Evolutionary conservation across 805 yeast genomes (phyloP), one percentile per base, ranked within the genome.

Genomic region (Teunomyces stri): DNA sequence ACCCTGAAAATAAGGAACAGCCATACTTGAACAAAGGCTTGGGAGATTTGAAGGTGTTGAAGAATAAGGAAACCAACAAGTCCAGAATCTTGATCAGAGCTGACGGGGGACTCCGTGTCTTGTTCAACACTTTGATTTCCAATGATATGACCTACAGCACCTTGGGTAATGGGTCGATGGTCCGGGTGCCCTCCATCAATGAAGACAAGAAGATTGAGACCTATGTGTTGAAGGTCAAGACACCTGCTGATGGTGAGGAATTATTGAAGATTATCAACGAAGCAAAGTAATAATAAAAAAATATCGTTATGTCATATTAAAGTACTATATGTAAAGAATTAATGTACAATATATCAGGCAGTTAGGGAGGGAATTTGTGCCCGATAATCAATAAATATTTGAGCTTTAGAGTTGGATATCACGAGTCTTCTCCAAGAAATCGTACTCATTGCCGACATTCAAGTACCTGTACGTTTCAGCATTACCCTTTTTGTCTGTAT

Each of bases 101-200:
- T 0, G 98, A 91, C 47, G 97, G 96, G 25, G 83, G 89, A 34
- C 85, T 86, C 34, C 79, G 96, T 56, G 83, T 90, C 12, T 65
- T 92, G 40, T 67, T 92, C 50, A 92, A 92, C 62, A 72, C 82
- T 11, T 66, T 74, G n/a, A 65, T 90, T 9, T 70, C 79, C 7
- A 76, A 76, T 45, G 80, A 79, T 43, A 69, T 89, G 49, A 71
- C 70, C 1, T 91, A 89, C 62, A 71, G 77, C 9, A 72, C 79
- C 3, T 70, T 82, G 47, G 83, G 92, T 42, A 78, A 84, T 62
- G 85, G 88, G 27, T 80, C 82, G 27, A 66, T 80, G 54, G 82
- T 90, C 11, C 77, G 84, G 53, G 70, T 89, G 28, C 88, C 96
- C 2, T 78, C 78, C 11, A 75, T 87, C 42, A 77, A 75, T 29